Percentiles rank a stretch among this genome's conserved stretches.
Conservation (phyloP, 805 yeast genomes). For the Nakazawaea molendinolei region DNA sequence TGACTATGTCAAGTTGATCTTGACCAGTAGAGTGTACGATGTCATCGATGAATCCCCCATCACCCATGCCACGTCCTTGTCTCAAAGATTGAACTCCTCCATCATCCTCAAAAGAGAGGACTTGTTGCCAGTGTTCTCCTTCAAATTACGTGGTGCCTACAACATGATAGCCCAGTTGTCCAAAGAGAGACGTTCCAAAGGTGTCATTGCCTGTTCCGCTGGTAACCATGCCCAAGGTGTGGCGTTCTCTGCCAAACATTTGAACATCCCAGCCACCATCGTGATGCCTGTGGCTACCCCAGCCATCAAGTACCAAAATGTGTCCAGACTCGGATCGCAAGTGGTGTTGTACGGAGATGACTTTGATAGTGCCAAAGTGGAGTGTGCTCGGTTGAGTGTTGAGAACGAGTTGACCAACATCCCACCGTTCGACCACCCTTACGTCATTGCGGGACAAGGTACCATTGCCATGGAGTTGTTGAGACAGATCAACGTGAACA, state of each 20-base stretch:
- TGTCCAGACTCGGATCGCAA: constrained; percentile 85
- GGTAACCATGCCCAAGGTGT: constrained; percentile 99
- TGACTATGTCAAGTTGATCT: constrained; percentile 86
- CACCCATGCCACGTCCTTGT: constrained; percentile 64
- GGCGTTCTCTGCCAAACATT: constrained; percentile 79
- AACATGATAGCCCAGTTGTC: constrained; percentile 90
- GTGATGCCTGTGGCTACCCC: constrained; percentile 99
- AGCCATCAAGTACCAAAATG: constrained; percentile 87
- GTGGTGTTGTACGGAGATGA: constrained; percentile 92
- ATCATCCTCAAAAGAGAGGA: constrained; percentile 88
- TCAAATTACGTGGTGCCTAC: constrained; percentile 95
- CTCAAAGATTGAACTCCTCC: constrained; percentile 68
- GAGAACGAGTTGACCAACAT: constrained; percentile 77
- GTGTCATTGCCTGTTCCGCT: constrained; percentile 97
- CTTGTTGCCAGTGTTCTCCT: constrained; percentile 87
- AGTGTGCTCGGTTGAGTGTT: constrained; percentile 66
- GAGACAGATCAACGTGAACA: constrained; percentile 74
- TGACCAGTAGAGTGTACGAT: constrained; percentile 92
- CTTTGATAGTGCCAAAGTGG: constrained; percentile 90
- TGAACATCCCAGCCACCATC: constrained; percentile 89
- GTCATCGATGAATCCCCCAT: constrained; percentile 89
- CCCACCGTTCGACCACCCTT: constrained; percentile 99
- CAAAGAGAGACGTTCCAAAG: constrained; percentile 58
- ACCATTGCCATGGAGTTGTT: constrained; percentile 91
- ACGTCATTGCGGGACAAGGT: constrained; percentile 98